Evolutionary conservation across 371 early-diverging fungal species (phyloP), one percentile per base, ranked within the genome.

Genomic region (Dichotomocladium elegans): DNA sequence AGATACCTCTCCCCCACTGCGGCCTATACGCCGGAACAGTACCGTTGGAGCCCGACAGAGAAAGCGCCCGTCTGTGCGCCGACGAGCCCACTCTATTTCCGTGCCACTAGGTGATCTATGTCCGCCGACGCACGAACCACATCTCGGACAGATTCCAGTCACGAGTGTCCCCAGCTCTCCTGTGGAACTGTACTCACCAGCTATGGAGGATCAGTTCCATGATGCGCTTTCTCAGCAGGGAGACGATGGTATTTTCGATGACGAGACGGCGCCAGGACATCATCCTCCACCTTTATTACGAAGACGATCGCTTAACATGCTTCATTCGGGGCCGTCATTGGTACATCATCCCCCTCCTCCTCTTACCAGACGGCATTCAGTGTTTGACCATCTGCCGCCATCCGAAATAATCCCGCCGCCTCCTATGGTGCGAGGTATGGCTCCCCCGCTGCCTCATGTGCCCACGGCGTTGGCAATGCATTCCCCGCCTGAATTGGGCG

Each of bases 121-220:
- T 25, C 25, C 33, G 22, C 37, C 25, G 37, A n/a, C 17, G 50
- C 29, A 47, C 15, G 12, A 33, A 44, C 9, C 27, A 24, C 33
- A 21, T n/a, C n/a, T 29, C 41, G 14, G 15, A 34, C 8, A 33
- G 41, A 29, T 43, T 29, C 11, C 53, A 43, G 53, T 44, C 2
- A 24, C 5, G 4, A 52, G 53, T 29, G 53, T 25, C 14, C 53
- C 53, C n/a, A 44, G 43, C n/a, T 52, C 53, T n/a, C 53, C 53
- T 10, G 43, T 52, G 14, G 49, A 48, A 48, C 35, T 48, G 7
- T 48, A 17, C 35, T 48, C 49, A 22, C 49, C 49, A n/a, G 26
- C 25, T 2, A 33, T 48, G 49, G 49, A 52, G 6, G 53, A 51
- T 9, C 24, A 24, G 10, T 51, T 51, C n/a, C 51, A 51, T 29